Evolutionary conservation across 2,329 filamentous ascomycete species (phyloP).

Genomic region (Talaromyces piceae): DNA sequence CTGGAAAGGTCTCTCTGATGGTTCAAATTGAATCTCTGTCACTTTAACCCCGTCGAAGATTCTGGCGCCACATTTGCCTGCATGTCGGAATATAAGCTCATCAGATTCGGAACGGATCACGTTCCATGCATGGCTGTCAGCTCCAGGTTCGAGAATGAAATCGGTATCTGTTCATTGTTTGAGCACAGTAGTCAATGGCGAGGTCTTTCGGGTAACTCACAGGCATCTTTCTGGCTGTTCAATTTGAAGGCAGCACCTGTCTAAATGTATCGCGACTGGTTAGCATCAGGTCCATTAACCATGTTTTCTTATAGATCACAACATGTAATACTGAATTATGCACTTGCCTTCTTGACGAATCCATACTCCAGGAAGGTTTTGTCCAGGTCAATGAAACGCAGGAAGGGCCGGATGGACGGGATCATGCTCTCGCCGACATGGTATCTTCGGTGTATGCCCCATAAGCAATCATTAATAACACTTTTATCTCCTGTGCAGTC

Average conservation of each 20-base stretch:
- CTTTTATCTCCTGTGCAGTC: neutral
- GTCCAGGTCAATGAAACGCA: constrained; percentile 40
- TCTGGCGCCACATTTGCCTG: constrained; percentile 32
- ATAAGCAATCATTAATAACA: neutral
- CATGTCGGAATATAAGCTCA: constrained; percentile 40
- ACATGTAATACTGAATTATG: neutral
- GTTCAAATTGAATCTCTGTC: neutral
- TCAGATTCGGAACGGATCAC: constrained; percentile 42
- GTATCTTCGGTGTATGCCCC: constrained; percentile 16
- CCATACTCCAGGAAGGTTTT: constrained; percentile 34
- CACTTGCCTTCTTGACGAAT: constrained; percentile 33
- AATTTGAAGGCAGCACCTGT: constrained; percentile 37
- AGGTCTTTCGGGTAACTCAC: constrained; percentile 46
- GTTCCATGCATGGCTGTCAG: constrained; percentile 30
- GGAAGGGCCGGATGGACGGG: constrained; percentile 34
- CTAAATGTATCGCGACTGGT: constrained; percentile 13
- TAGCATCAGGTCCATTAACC: neutral
- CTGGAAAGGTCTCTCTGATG: neutral
- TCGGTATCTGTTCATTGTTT: constrained; percentile 31
- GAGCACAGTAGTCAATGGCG: constrained; percentile 29
- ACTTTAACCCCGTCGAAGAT: constrained; percentile 38
- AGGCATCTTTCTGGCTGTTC: constrained; percentile 34
- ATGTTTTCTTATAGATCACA: too few species aligned
- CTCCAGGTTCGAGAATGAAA: constrained; percentile 35
- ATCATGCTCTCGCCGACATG: constrained; percentile 34